These are phyloP conservation scores for Candida sonorensis DNA, from an alignment of 805 yeast genomes.

Conservation along the genomic window DNA sequence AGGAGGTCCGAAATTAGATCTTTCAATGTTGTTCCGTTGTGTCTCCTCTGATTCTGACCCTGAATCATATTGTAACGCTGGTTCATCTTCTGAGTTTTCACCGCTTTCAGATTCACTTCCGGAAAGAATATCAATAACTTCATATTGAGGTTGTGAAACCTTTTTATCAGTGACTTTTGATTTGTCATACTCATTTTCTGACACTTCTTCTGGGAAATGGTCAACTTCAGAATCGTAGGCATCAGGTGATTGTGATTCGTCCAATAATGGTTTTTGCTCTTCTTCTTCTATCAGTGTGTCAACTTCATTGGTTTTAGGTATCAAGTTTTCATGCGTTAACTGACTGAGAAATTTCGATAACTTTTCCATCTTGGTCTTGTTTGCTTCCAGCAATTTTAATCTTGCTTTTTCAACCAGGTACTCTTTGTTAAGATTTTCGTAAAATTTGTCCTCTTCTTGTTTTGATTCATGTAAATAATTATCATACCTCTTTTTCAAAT, in stretches of 20 bases:
- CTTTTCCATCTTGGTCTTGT: conserved; percentile 16
- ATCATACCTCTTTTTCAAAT: conserved; percentile 28
- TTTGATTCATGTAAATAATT: conserved; percentile 25
- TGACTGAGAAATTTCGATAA: conserved; percentile 8
- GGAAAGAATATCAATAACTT: conserved; percentile 3
- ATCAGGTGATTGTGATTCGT: conserved; percentile 2
- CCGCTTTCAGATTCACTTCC: conserved; percentile 7
- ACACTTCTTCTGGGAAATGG: conserved; percentile 7
- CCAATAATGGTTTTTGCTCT: conserved; percentile 11
- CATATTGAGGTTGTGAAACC: conserved; percentile 1
- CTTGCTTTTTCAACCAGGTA: conserved; percentile 16
- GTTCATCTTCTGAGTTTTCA: too few species aligned
- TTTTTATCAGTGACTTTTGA: neutral
- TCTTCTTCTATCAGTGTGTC: conserved; percentile 11
- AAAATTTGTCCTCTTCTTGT: conserved; percentile 30
- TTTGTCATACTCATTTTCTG: conserved; percentile 4
- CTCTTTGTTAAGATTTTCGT: conserved; percentile 30
- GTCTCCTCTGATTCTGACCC: too few species aligned
- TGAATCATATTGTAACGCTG: too few species aligned
- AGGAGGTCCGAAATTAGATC: too few species aligned
- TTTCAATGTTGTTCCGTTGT: too few species aligned
- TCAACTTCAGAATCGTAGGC: conserved; percentile 1
- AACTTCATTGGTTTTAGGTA: neutral
- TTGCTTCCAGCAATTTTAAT: conserved; percentile 9
- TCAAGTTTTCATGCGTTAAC: conserved; percentile 6